Evolutionary conservation across 1,139 yeast species (phyloP), one percentile per base, ranked within the genome.

Genomic region (Meyerozyma carpophila): DNA sequence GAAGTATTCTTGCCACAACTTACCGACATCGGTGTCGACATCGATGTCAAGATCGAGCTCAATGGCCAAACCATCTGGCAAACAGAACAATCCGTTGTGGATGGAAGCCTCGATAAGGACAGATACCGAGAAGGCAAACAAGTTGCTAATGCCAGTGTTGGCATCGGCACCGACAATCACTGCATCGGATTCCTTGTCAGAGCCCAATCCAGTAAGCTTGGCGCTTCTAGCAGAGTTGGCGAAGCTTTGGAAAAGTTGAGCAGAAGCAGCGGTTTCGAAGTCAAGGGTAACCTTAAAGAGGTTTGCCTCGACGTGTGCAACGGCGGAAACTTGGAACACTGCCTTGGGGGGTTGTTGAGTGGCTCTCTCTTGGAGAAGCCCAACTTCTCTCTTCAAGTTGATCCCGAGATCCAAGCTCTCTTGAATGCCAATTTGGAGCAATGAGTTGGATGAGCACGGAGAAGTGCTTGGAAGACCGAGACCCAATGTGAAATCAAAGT

Each of bases 311-410:
- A 37, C 40, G 24, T 27, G 31, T 8, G 32, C 40, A 27, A 37
- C 40, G 13, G n/a, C 24, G 3, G 32, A 13, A 13, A 37, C 40
- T 8, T 25, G 31, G 40, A 37, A 37, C 18, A n/a, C 24, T 14
- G 40, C 40, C 32, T 27, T 37, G 21, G 40, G 40, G 8, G 27
- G 26, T 11, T 11, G 13, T 31, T 31, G 34, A 7, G 32, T 27
- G 8, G 32, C 37, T 18, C 37, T 34, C 11, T 3, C 16, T 34
- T 34, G 37, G 26, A 34, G 26, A 34, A 34, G 26, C 10, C 37
- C 37, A 21, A 27, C 37, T 31, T 31, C 37, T 34, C 37, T 34
- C 37, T 34, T 34, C 26, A 34, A 34, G 37, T 34, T 34, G 37
- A 34, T 8, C 1, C 37, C 37, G n/a, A 34, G 37, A 13, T 34